These are phyloP conservation scores for Tarenaya hassleriana DNA, from an alignment of 345 rosid species.

Conservation along the genomic window DNA sequence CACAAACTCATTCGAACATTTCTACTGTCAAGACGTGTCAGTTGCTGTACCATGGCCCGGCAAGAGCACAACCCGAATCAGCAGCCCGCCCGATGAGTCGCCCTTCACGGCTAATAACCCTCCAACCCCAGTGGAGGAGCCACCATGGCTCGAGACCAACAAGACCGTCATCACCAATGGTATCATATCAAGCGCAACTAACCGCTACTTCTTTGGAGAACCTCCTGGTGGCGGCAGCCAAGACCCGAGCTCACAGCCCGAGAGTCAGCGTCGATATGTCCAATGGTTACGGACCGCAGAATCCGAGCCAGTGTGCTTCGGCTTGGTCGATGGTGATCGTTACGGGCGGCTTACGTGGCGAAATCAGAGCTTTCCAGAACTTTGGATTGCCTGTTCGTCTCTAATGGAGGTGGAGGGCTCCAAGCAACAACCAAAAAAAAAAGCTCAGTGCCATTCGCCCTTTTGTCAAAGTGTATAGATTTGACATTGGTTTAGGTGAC, in stretches of 20 bases:
- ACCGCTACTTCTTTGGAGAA: constrained; percentile 84
- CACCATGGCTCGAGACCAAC: constrained; percentile 32
- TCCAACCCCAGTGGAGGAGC: constrained; percentile 66
- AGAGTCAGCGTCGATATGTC: constrained; percentile 42
- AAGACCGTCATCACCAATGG: constrained; percentile 59
- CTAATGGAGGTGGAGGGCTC: constrained; percentile 24
- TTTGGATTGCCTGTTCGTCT: constrained; percentile 80
- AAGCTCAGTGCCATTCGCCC: constrained; percentile 13
- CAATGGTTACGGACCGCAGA: constrained; percentile 31
- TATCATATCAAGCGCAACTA: constrained; percentile 69
- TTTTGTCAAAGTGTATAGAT: constrained; percentile 48
- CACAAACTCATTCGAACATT: constrained; percentile 72
- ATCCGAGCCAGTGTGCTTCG: constrained; percentile 36
- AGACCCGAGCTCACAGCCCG: constrained; percentile 50
- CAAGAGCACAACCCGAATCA: constrained; percentile 37
- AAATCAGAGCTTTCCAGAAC: constrained; percentile 81
- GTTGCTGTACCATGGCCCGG: constrained; percentile 95
- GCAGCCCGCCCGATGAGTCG: constrained; percentile 42
- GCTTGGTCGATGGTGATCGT: constrained; percentile 91
- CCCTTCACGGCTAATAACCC: constrained; percentile 67
- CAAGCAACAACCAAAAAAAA: not conserved
- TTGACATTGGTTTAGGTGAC: no score
- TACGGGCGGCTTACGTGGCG: constrained; percentile 79
- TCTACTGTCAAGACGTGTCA: constrained; percentile 83
- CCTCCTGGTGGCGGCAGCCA: constrained; percentile 39